Evolutionary conservation across 768 basidiomycete genomes (phyloP).

Genomic region (Pholiota microspora): DNA sequence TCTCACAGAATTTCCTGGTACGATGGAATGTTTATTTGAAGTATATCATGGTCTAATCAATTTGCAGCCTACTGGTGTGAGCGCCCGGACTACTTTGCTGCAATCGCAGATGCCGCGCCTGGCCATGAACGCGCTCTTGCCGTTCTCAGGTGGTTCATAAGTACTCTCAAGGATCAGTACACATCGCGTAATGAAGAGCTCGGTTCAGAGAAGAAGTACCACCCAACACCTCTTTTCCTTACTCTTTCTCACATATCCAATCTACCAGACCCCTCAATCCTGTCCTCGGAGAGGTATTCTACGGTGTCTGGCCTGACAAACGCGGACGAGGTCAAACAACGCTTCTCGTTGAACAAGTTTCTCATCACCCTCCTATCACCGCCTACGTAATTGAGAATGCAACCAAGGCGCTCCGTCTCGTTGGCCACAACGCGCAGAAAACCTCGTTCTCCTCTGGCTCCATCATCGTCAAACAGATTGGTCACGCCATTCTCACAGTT

Average conservation of each 20-base stretch:
- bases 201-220: slow-evolving; percentile 97
- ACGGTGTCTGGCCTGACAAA: slow-evolving; percentile 81
- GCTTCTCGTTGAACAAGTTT: slow-evolving; percentile 92
- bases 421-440: slow-evolving; percentile 94
- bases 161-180: slow-evolving; percentile 93
- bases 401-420: slow-evolving; percentile 68
- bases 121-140: slow-evolving; percentile 73
- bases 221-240: background rate
- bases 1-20: slow-evolving; percentile 89
- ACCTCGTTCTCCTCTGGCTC: slow-evolving; percentile 83
- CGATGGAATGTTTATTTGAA: slow-evolving; percentile 21
- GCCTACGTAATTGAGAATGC: slow-evolving; percentile 87
- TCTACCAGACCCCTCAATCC: slow-evolving; percentile 84
- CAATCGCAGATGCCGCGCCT: slow-evolving; percentile 74
- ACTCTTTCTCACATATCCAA: slow-evolving; percentile 3
- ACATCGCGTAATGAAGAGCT: slow-evolving; percentile 92
- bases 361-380: slow-evolving; percentile 90
- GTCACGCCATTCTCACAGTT: slow-evolving; percentile 84
- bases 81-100: slow-evolving; percentile 84
- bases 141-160: slow-evolving; percentile 96
- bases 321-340: slow-evolving; percentile 75
- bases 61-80: slow-evolving; percentile 93
- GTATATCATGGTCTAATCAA: background rate
- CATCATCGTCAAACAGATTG: slow-evolving; percentile 91
- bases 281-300: slow-evolving; percentile 90